phyloP scores from a whole-genome alignment of 345 rosid genomes.

The Streptanthus diversifolius region DNA sequence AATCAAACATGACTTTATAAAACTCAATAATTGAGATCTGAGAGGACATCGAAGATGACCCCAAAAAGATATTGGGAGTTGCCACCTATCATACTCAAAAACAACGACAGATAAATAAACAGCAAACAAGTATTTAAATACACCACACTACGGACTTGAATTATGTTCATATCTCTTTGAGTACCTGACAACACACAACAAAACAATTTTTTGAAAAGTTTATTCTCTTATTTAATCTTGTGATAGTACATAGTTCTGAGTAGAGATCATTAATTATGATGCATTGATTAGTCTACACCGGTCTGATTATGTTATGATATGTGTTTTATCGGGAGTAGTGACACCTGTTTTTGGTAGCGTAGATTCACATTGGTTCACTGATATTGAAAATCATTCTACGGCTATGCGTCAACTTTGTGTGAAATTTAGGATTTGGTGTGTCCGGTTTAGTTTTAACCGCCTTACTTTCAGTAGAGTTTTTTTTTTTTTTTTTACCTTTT shows the following conservation, averaged over 20 bases:
- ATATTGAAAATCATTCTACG: background rate
- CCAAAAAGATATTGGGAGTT: conserved; percentile 36
- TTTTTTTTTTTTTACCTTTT: background rate
- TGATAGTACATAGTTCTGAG: background rate
- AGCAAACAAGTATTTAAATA: conserved; percentile 10
- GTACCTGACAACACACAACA: conserved; percentile 16
- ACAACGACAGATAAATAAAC: conserved; percentile 32
- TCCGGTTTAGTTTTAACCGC: background rate
- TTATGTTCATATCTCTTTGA: background rate
- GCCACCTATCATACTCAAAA: conserved; percentile 31
- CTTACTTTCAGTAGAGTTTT: background rate
- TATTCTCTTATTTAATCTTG: background rate
- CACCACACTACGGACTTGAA: background rate
- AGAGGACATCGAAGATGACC: conserved; percentile 34
- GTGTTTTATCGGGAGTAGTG: background rate
- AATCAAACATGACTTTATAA: conserved; percentile 30
- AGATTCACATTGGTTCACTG: background rate
- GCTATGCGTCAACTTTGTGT: background rate
- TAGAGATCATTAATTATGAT: background rate
- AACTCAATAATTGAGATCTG: conserved; percentile 38
- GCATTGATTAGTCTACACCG: background rate
- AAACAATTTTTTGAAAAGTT: background rate
- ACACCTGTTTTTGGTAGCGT: background rate
- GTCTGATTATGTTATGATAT: background rate
- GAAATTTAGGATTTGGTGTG: background rate